Base-by-base conservation (phyloP, 129 eudicot genomes). In the Glebionis coronaria region DNA sequence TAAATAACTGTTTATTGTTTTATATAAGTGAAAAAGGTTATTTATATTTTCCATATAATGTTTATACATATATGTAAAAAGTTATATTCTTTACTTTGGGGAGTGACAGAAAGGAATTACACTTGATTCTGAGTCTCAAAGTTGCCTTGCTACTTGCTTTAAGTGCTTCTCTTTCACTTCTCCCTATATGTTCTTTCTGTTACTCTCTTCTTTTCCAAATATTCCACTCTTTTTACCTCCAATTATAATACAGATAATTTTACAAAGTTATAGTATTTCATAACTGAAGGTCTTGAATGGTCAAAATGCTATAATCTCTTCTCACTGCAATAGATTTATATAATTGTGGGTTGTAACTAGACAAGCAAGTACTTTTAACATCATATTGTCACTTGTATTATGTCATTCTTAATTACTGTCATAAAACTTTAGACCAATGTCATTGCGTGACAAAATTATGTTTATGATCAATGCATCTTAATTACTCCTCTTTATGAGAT, bases 121-220 rank as follows among this genome's bases (percentile, higher is more conserved):
- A 91, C 80, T 76, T 71, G 89, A 83, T 87, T 82, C 84, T 84
- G 85, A 80, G 79, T 79, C 80, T 68, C 80, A 76, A 84, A 87
- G 86, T 85, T 75, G 79, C 56, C 56, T 35, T 35, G 42, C 42
- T 80, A 67, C 61, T 84, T 86, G 72, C 87, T 87, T 84, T 84
- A 86, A 81, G 86, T 73, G 81, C 69, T 76, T n/a, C 40, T 78
- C 88, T 87, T 91, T 91, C 95, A 72, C 97, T 81, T 83, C 83
- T 85, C 83, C 97, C 97, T 69, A 91, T 83, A 83, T 83, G 85
- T 80, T 88, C 89, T 75, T 84, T 76, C 63, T 79, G 90, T 84
- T 85, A 82, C 75, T 65, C 70, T 72, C 65, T 52, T 77, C 73
- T 58, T 67, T 75, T 57, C n/a, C 12, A 12, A 42, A 74, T 74